These are phyloP conservation scores for Porpolomopsis calyptriformis DNA, from an alignment of 768 basidiomycete genomes.

Conservation along the genomic window DNA sequence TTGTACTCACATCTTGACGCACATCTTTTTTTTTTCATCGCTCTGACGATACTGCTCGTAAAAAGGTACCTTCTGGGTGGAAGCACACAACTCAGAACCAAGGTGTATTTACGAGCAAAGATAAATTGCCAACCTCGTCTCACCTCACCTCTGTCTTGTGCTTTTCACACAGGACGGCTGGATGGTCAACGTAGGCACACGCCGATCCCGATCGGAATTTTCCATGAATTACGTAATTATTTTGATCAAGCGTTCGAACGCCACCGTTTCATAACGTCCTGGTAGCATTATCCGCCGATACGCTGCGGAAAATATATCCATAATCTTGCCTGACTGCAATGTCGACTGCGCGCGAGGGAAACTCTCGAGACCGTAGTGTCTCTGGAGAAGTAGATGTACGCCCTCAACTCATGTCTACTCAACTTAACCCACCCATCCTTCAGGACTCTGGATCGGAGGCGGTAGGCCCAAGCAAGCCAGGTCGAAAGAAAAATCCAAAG, in stretches of 20 bases:
- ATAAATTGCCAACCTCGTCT: not conserved
- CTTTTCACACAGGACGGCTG: not conserved
- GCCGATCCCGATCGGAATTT: too few species aligned
- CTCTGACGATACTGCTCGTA: too few species aligned
- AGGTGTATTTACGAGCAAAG: not conserved
- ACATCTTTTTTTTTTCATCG: too few species aligned
- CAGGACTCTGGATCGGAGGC: conserved; percentile 64
- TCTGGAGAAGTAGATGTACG: conserved; percentile 51
- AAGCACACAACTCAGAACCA: not conserved
- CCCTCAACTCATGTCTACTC: not conserved
- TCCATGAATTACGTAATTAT: too few species aligned
- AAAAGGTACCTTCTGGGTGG: not conserved
- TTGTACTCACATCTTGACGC: too few species aligned
- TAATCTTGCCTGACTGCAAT: not conserved
- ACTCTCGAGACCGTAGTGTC: conserved; percentile 46
- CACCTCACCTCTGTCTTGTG: not conserved
- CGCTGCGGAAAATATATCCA: too few species aligned
- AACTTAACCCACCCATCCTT: not conserved
- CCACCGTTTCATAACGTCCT: too few species aligned
- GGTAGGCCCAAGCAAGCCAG: conserved; percentile 48
- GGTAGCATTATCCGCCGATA: too few species aligned
- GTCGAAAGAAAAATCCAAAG: conserved; percentile 88
- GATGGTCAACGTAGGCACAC: too few species aligned
- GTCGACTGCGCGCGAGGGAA: not conserved
- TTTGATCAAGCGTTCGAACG: too few species aligned